Base-by-base conservation (phyloP, 768 basidiomycete species). In the Pulveroboletus sp. region DNA sequence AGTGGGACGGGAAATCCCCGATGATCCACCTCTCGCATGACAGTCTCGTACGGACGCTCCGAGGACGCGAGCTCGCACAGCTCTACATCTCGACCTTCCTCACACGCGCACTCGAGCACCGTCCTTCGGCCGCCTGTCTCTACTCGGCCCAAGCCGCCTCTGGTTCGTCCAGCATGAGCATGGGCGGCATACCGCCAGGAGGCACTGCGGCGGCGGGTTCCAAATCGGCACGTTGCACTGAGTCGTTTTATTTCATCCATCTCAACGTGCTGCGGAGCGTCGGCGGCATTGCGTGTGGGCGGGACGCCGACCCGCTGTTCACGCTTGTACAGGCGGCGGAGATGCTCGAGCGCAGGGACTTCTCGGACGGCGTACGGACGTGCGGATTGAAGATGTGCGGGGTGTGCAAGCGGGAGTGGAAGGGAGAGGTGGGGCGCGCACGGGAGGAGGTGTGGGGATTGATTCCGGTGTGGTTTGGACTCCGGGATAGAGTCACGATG, bases 201-300 rank as follows among this genome's bases (percentile, higher is more conserved):
- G 24, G 24, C 15, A n/a, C 37, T 0, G 15, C 50, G 1, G n/a
- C 38, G 2, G 8, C 26, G 3, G 8, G 46, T 11, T 17, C 46
- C 39, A n/a, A 27, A 1, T 50, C 61, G 49, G 70, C 30, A 57
- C 66, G 44, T 27, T 89, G 87, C 66, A 69, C 71, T 50, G 83
- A 87, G 45, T 83, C 85, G 12, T 86, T 85, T 67, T 85, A 87
- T 67, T 86, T 82, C 63, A 80, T 89, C 69, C 79, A 79, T 72
- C 76, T 89, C 50, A 87, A 89, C 64, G 70, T 84, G 28, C 68
- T 88, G 37, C 80, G 86, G 49, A 77, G 81, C 18, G 77, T 89
- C 39, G 81, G 83, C 0, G 87, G 87, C 0, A 82, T 89, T 50
- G 78, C 85, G 1, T 75, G 73, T 47, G 86, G 86, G 41, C 74